Percentiles rank a stretch among this genome's conserved stretches.
These are phyloP conservation scores for Penicillium diatomitis DNA, from an alignment of 495 filamentous ascomycete species.

Conservation along the genomic window DNA sequence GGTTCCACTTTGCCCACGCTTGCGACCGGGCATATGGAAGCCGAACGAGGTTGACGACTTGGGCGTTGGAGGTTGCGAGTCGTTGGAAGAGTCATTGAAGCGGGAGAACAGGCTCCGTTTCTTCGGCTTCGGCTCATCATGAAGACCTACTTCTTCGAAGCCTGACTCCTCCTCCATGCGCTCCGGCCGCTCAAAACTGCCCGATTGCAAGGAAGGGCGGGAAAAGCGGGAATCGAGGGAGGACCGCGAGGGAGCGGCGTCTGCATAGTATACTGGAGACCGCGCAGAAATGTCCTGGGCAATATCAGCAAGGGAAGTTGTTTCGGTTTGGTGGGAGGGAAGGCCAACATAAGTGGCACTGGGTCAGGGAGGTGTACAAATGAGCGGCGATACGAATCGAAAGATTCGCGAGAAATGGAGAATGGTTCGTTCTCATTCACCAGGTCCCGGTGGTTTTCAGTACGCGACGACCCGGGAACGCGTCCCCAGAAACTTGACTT, in stretches of 20 bases:
- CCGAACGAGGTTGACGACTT: conserved; percentile 38
- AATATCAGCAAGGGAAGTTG: conserved; percentile 2
- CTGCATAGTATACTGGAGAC: conserved; percentile 60
- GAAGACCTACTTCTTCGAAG: conserved; percentile 88
- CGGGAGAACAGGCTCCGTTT: conserved; percentile 78
- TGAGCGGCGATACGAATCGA: conserved; percentile 93
- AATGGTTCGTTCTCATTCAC: conserved; percentile 85
- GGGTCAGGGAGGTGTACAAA: conserved; percentile 55
- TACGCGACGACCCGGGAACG: conserved; percentile 55
- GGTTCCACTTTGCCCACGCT: conserved; percentile 64
- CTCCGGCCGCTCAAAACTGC: conserved; percentile 43
- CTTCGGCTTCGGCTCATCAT: conserved; percentile 66
- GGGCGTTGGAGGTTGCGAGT: conserved; percentile 32
- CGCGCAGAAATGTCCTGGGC: conserved; percentile 83
- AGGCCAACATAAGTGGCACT: neutral
- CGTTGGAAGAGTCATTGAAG: conserved; percentile 56
- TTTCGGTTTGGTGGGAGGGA: neutral
- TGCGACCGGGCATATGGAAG: conserved; percentile 63
- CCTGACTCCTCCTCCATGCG: conserved; percentile 56
- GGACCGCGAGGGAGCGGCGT: conserved; percentile 51
- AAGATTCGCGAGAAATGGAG: conserved; percentile 93
- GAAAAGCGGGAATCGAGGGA: conserved; percentile 69
- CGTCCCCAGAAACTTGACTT: conserved; percentile 77
- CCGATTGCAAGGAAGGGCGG: conserved; percentile 44
- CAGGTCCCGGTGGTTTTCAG: conserved; percentile 61